These are phyloP conservation scores for Vitis rupestris DNA, from an alignment of 164 flowering plant genomes.

Conservation along the genomic window DNA sequence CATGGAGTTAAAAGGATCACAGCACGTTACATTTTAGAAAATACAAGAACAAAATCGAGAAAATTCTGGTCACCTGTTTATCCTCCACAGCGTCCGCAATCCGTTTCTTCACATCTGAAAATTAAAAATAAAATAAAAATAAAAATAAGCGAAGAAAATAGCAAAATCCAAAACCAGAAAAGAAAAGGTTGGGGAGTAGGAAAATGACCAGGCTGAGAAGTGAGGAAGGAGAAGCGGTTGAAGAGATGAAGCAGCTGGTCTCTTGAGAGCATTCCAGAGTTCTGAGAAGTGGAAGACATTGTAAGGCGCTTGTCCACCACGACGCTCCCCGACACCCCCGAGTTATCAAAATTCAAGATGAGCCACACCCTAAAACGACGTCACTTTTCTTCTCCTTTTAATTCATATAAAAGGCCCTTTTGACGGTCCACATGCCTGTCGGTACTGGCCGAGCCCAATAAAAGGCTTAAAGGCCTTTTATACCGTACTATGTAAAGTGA, in stretches of 20 bases:
- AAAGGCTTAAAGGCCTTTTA: no score
- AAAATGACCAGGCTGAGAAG: conserved; percentile 58
- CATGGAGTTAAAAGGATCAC: no score
- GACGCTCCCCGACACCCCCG: background rate
- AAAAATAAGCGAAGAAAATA: background rate
- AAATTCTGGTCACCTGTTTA: conserved; percentile 46
- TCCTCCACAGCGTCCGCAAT: conserved; percentile 76
- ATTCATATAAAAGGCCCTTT: no score
- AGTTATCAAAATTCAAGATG: background rate
- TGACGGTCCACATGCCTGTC: no score
- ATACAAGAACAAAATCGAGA: background rate
- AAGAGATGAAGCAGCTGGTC: conserved; percentile 71
- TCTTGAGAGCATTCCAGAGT: conserved; percentile 54
- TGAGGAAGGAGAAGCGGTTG: conserved; percentile 59
- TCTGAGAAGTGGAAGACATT: conserved; percentile 26
- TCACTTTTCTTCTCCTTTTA: no score
- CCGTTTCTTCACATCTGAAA: conserved; percentile 72
- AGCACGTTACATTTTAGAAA: background rate
- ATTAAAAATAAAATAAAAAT: background rate
- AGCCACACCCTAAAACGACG: no score
- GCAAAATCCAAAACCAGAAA: background rate
- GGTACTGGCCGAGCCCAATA: no score
- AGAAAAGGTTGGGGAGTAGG: background rate
- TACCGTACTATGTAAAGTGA: no score
- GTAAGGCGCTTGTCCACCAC: background rate